Base-by-base conservation (phyloP, 345 rosid species). In the Boechera retrofracta region DNA sequence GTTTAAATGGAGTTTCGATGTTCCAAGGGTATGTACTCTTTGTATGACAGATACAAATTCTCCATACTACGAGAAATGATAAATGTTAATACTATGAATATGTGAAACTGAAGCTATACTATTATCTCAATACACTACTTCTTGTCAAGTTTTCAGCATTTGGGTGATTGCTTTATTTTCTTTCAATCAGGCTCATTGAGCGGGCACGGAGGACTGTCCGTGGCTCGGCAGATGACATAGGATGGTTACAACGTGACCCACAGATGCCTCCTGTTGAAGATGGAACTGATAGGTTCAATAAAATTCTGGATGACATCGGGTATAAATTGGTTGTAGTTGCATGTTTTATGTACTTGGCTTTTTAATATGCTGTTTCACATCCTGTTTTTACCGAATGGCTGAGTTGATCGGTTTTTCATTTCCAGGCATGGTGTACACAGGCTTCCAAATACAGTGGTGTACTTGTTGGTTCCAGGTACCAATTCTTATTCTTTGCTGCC, bases 221-320 rank as follows among this genome's bases (percentile, higher is more conserved):
- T 51, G 99, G 99, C 51, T 92, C 99, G 5, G 98, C 97, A 48
- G 92, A 91, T 79, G 99, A 95, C 82, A 86, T 95, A 78, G 98
- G 99, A 70, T 95, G 98, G 99, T 83, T 95, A 75, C 88, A 88
- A 62, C 82, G 77, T 31, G 89, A 78, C 78, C 83, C 86, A 15
- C 84, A 79, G 74, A 87, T 92, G 91, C 97, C 99, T 74, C 83
- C 91, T 62, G 89, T 87, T 76, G 90, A 90, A 87, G 97, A 95
- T 82, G 96, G 97, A 77, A 91, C 99, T 72, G 98, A 81, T 67
- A 84, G 82, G 65, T 92, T 92, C 63, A 83, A 74, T 49, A 87
- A 77, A 75, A 89, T 95, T 83, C 88, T 95, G 65, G 88, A 89
- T 44, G 80, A 91, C 72, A 87, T 95, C 66, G 89, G 99, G 99